A percentile compares a stretch with the other conserved stretches of the same genome.
Conservation (phyloP, 2,329 filamentous ascomycete species). For the Aspergillus costaricaensis region DNA sequence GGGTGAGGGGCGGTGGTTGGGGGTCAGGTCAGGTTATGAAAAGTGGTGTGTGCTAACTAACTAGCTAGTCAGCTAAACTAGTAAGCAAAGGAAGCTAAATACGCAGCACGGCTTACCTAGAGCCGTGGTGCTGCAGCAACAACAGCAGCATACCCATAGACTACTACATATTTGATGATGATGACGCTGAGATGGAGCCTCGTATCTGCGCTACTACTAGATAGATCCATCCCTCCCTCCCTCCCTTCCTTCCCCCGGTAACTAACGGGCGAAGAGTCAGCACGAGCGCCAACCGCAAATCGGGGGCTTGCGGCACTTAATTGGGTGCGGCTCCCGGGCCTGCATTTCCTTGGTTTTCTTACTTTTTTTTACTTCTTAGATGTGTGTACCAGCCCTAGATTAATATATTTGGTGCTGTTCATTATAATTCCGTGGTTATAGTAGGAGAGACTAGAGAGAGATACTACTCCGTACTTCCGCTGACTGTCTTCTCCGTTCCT, state of each 20-base stretch:
- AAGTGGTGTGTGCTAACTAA: too few species aligned
- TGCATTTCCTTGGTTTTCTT: constrained; percentile 13
- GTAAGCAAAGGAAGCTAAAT: not conserved
- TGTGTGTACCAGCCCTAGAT: not conserved
- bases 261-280: constrained; percentile 15
- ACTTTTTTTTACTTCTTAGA: too few species aligned
- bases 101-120: not conserved
- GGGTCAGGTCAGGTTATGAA: not conserved
- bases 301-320: constrained; percentile 11
- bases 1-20: not conserved
- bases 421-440: too few species aligned
- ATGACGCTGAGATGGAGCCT: constrained; percentile 13
- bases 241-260: too few species aligned
- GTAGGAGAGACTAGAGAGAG: too few species aligned
- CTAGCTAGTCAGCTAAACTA: too few species aligned
- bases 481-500: too few species aligned
- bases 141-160: not conserved
- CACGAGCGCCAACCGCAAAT: constrained; percentile 10
- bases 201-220: constrained; percentile 12
- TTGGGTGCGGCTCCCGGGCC: constrained; percentile 27
- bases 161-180: not conserved
- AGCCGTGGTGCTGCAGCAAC: not conserved
- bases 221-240: not conserved
- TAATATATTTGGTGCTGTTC: not conserved
- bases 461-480: too few species aligned